phyloP scores from a whole-genome alignment of 176 grass and related monocot genomes.

The Pontederia crassipes region DNA sequence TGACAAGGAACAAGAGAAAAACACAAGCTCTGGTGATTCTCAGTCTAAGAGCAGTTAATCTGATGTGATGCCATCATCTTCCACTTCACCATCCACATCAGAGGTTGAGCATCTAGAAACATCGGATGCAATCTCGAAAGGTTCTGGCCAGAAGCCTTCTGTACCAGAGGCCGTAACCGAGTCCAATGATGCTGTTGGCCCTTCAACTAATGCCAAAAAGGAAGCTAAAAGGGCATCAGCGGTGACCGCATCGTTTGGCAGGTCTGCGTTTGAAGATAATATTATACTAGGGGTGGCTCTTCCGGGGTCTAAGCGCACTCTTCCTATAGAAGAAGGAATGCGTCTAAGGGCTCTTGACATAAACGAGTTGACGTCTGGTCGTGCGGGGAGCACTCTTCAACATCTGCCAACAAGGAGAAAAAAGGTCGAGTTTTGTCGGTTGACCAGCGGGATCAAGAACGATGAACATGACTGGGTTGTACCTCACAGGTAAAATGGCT shows the following conservation, averaged over 20 bases:
- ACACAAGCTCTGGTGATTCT: conserved; percentile 36
- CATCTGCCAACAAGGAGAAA: conserved; percentile 41
- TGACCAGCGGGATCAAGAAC: conserved; percentile 40
- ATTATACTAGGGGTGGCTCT: conserved; percentile 90
- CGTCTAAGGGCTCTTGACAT: conserved; percentile 15
- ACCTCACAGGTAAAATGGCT: too few species aligned
- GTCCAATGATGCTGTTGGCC: conserved; percentile 23
- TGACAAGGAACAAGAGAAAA: conserved; percentile 62
- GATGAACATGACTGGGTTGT: conserved; percentile 13
- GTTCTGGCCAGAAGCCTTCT: conserved; percentile 28
- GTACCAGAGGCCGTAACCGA: conserved; percentile 22
- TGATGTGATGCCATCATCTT: conserved; percentile 17
- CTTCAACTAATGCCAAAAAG: conserved; percentile 22
- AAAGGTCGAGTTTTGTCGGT: conserved; percentile 25
- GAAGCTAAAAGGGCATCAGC: conserved; percentile 36
- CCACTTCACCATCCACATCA: conserved; percentile 13
- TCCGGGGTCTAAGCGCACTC: conserved; percentile 79
- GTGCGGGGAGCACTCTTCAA: conserved; percentile 29
- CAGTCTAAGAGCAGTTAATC: conserved; percentile 32
- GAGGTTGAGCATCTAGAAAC: conserved; percentile 26
- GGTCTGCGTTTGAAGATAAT: conserved; percentile 72
- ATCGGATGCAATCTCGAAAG: conserved; percentile 15
- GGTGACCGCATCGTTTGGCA: conserved; percentile 12
- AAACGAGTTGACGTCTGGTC: conserved; percentile 35
- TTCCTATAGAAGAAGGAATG: conserved; percentile 76